Conservation (phyloP, 306 rosid genomes). For the Delonix regia region DNA sequence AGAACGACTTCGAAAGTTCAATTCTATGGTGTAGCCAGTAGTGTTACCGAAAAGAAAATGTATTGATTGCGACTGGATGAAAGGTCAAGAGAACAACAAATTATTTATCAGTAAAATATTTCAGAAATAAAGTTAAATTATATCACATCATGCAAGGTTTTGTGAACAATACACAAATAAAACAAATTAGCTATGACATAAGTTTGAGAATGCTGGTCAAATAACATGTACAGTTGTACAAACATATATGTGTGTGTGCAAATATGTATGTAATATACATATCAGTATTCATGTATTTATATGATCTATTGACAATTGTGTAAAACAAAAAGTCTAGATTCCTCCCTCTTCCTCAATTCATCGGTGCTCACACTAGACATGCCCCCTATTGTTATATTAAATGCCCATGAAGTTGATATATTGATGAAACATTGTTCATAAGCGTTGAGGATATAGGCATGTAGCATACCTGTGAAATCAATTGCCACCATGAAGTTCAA, state of each 20-base stretch:
- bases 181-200: neutral
- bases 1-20: slow-evolving; percentile 26
- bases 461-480: slow-evolving; percentile 70
- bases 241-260: neutral
- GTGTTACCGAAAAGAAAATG: neutral
- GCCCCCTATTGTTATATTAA: neutral
- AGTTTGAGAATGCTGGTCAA: neutral
- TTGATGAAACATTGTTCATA: neutral
- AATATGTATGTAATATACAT: neutral
- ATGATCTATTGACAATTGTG: neutral
- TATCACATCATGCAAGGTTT: neutral
- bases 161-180: neutral
- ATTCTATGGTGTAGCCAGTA: neutral
- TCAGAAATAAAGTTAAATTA: slow-evolving; percentile 13
- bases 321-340: neutral
- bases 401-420: neutral
- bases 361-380: neutral
- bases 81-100: slow-evolving; percentile 1
- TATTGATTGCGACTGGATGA: neutral
- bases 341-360: neutral
- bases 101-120: neutral
- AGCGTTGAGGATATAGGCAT: slow-evolving; percentile 12
- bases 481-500: slow-evolving; percentile 84
- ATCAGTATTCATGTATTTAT: neutral
- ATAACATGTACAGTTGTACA: neutral